phyloP scores from a whole-genome alignment of 768 basidiomycete genomes.

The Rhizopogon vulgaris region DNA sequence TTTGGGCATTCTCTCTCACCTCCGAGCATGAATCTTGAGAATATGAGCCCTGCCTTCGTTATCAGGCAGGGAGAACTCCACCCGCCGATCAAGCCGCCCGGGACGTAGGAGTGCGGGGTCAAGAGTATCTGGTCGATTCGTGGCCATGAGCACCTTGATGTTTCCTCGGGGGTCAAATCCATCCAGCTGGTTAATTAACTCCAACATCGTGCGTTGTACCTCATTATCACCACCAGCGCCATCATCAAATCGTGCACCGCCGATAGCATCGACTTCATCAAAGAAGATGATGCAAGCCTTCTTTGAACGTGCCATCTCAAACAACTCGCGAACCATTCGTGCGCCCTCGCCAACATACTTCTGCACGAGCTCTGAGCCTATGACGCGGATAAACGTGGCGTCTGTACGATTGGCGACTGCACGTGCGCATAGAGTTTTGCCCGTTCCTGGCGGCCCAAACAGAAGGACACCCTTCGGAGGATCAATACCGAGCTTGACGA shows the following conservation, averaged over 20 bases:
- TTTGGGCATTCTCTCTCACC: conserved; percentile 41
- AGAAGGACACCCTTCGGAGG: conserved; percentile 97
- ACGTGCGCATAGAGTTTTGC: conserved; percentile 96
- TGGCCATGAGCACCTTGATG: conserved; percentile 99
- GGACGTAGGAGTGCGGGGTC: conserved; percentile 96
- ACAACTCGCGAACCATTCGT: conserved; percentile 96
- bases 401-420: conserved; percentile 98
- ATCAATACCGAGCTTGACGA: conserved; percentile 97
- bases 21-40: conserved; percentile 91
- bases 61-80: conserved; percentile 94
- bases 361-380: conserved; percentile 98
- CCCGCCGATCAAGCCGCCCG: conserved; percentile 92
- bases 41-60: conserved; percentile 96
- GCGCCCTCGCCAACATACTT: conserved; percentile 99
- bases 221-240: conserved; percentile 99
- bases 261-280: conserved; percentile 97
- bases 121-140: conserved; percentile 97
- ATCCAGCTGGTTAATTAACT: conserved; percentile 97
- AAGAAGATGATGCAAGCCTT: conserved; percentile 99
- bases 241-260: conserved; percentile 96
- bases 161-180: conserved; percentile 99
- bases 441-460: conserved; percentile 95
- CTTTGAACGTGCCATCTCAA: conserved; percentile 98
- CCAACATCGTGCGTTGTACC: conserved; percentile 98
- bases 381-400: conserved; percentile 98